Evolutionary conservation across 495 filamentous ascomycete genomes (phyloP).

Genomic region (Chaetomidium leptoderma): DNA sequence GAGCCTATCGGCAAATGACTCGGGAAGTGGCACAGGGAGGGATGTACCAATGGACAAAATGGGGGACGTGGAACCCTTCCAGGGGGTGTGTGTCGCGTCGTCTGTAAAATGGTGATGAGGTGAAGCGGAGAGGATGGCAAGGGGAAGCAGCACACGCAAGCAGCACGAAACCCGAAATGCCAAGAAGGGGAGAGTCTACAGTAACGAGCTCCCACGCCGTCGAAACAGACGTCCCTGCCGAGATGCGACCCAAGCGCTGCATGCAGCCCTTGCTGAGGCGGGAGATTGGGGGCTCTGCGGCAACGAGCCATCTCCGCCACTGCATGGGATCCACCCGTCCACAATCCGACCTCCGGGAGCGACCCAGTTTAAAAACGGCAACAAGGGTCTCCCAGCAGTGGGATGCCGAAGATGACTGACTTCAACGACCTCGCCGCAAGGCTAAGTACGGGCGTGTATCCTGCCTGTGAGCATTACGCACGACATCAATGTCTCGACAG

Average conservation of each 20-base stretch:
- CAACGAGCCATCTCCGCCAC: constrained; percentile 12
- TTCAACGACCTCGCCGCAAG: neutral
- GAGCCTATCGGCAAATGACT: constrained; percentile 22
- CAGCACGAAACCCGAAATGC: constrained; percentile 11
- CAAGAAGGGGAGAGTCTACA: constrained; percentile 16
- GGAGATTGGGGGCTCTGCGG: constrained; percentile 13
- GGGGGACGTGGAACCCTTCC: constrained; percentile 20
- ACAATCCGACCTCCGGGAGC: neutral
- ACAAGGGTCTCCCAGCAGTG: neutral
- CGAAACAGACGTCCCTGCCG: constrained; percentile 13
- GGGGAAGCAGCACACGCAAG: constrained; percentile 3
- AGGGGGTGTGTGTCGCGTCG: constrained; percentile 18
- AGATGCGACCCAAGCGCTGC: neutral
- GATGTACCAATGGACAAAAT: neutral
- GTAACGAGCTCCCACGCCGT: constrained; percentile 17
- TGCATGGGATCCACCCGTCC: constrained; percentile 11
- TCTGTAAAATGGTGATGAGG: constrained; percentile 1
- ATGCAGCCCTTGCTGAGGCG: neutral
- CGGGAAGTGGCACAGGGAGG: constrained; percentile 12
- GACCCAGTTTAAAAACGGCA: constrained; percentile 11
- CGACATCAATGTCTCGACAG: neutral
- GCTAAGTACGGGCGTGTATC: neutral
- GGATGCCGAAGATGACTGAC: neutral
- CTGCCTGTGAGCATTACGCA: neutral
- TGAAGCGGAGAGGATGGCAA: neutral